Percentiles rank a stretch among this genome's conserved stretches.
Conservation (phyloP, 23 red algal genomes). For the Cyanidium caldarium region DNA sequence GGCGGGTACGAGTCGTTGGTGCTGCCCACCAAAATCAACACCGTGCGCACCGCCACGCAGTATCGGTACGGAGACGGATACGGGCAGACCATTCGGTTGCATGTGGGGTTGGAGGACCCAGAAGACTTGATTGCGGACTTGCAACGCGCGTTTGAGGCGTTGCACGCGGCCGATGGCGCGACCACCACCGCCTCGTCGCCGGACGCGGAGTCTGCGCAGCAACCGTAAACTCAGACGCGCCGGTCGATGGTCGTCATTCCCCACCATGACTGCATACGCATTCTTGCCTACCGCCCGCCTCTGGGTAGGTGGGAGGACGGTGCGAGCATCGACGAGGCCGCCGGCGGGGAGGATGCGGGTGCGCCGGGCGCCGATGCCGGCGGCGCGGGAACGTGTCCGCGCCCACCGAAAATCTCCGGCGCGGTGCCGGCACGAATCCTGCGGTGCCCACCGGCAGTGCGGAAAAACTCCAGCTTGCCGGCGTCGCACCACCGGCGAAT, state of each 20-base stretch:
- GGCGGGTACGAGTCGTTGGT: conserved; percentile 87
- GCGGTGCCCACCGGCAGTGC: conserved; percentile 3
- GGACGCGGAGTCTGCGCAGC: no score
- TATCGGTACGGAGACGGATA: conserved; percentile 62
- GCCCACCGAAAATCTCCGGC: no score
- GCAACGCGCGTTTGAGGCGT: conserved; percentile 42
- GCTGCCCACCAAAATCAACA: conserved; percentile 63
- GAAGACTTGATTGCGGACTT: conserved; percentile 67
- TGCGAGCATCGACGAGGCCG: no score
- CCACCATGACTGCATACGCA: no score
- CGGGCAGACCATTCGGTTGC: conserved; percentile 63
- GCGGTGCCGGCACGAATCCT: not conserved
- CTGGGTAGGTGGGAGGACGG: no score
- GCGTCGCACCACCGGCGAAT: conserved; percentile 5
- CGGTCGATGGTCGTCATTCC: no score
- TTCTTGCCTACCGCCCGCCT: no score
- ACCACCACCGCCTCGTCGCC: no score
- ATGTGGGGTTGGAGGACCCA: conserved; percentile 66
- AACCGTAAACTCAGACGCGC: no score
- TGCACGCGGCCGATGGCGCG: conserved; percentile 14
- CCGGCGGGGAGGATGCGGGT: no score
- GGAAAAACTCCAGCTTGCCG: not conserved
- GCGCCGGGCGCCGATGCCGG: no score
- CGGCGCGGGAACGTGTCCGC: no score
- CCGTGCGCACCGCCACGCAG: conserved; percentile 34